These are phyloP conservation scores for Allomyces macrogynus DNA, from an alignment of 192 early-diverging fungal genomes.

Conservation along the genomic window DNA sequence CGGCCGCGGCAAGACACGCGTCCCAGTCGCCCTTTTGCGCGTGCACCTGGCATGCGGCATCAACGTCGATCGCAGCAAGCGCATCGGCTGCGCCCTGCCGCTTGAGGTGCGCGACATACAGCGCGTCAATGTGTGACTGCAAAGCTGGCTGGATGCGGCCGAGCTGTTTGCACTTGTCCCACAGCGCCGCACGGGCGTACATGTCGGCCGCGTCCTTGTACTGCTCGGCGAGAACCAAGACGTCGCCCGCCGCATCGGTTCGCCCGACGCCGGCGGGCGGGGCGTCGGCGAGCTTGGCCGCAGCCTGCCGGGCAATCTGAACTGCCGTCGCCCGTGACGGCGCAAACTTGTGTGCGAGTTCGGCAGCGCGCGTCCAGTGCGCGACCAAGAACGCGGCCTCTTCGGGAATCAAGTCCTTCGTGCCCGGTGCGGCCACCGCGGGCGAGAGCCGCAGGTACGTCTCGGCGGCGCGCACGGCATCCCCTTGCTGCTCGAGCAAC, in stretches of 20 bases:
- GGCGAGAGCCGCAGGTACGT: conserved; percentile 34
- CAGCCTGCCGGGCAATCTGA: conserved; percentile 4
- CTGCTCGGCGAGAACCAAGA: conserved; percentile 26
- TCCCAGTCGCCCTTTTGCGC: conserved; percentile 39
- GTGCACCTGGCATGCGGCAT: conserved; percentile 31
- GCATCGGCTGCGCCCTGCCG: conserved; percentile 27
- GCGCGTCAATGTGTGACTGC: conserved; percentile 29
- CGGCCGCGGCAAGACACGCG: conserved; percentile 33
- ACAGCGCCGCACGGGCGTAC: conserved; percentile 22
- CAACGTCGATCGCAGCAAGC: conserved; percentile 28
- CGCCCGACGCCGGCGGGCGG: conserved; percentile 20
- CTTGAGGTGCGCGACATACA: conserved; percentile 32
- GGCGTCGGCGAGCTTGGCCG: background rate
- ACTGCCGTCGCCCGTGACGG: conserved; percentile 29
- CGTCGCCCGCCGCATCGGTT: conserved; percentile 27
- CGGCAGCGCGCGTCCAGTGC: conserved; percentile 32
- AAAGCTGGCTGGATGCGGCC: conserved; percentile 30
- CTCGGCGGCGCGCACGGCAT: conserved; percentile 33
- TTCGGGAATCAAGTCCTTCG: conserved; percentile 7
- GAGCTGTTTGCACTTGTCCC: conserved; percentile 32
- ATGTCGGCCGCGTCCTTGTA: conserved; percentile 40
- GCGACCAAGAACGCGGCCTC: conserved; percentile 25
- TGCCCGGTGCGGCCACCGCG: background rate
- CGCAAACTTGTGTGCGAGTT: conserved; percentile 34
- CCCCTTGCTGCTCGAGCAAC: conserved; percentile 32